A percentile compares a stretch with the other conserved stretches of the same genome.
phyloP scores from a whole-genome alignment of 2,329 filamentous ascomycete genomes.

The Calonectria pteridis region DNA sequence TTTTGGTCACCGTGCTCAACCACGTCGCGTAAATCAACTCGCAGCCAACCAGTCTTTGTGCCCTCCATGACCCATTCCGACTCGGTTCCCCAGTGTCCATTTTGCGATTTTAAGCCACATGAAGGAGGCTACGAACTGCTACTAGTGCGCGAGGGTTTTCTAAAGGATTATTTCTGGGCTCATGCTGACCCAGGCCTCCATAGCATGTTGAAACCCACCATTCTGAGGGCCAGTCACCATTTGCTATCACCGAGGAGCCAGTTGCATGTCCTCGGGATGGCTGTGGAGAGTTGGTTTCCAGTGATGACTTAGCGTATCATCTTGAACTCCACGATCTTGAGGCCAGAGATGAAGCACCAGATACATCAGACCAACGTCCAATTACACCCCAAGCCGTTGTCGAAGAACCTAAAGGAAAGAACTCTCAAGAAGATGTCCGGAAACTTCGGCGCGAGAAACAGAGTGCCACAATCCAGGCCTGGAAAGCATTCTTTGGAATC shows the following conservation, averaged over 20 bases:
- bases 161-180: conserved; percentile 11
- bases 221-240: conserved; percentile 36
- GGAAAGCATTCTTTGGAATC: conserved; percentile 39
- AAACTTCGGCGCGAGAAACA: conserved; percentile 34
- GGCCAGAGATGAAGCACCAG: conserved; percentile 31
- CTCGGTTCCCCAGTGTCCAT: conserved; percentile 44
- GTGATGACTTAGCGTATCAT: conserved; percentile 41
- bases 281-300: conserved; percentile 67
- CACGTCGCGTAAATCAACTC: neutral
- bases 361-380: conserved; percentile 26
- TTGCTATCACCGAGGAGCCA: conserved; percentile 21
- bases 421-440: neutral
- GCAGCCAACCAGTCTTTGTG: neutral
- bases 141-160: conserved; percentile 44
- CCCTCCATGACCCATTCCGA: conserved; percentile 2
- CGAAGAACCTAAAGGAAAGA: neutral
- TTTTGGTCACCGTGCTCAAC: neutral
- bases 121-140: conserved; percentile 51
- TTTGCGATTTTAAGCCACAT: conserved; percentile 50
- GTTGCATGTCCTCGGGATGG: conserved; percentile 52
- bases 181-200: conserved; percentile 27
- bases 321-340: conserved; percentile 45
- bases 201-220: conserved; percentile 48
- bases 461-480: conserved; percentile 35
- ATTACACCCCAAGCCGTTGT: conserved; percentile 19